Conservation (phyloP, 345 rosid species). For the Salix koriyanagi region DNA sequence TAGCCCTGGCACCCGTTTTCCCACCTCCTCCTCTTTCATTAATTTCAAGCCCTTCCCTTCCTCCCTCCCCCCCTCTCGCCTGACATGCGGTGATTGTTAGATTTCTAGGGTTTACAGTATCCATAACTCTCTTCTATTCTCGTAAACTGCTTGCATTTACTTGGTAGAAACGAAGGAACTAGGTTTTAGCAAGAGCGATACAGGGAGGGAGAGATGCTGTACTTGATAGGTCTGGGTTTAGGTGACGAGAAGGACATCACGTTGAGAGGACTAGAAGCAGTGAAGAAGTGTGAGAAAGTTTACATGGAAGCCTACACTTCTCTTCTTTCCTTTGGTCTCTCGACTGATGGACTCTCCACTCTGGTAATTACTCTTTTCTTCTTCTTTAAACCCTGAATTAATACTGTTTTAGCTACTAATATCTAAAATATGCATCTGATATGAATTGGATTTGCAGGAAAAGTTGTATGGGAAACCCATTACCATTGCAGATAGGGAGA, state of each 20-base stretch:
- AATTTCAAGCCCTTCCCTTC: no score
- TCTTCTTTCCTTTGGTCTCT: constrained; percentile 82
- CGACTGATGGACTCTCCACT: constrained; percentile 62
- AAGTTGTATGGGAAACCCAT: constrained; percentile 62
- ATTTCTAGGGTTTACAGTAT: no score
- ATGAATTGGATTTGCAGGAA: constrained; percentile 36
- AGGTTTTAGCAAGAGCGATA: constrained; percentile 9
- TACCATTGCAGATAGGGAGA: constrained; percentile 77
- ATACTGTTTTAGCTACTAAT: background rate
- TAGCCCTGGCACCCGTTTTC: no score
- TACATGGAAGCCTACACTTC: constrained; percentile 95
- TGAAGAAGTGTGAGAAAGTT: constrained; percentile 65
- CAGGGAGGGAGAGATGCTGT: constrained; percentile 46
- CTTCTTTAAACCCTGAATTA: background rate
- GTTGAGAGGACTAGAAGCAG: constrained; percentile 72
- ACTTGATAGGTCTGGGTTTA: constrained; percentile 75
- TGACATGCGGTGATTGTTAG: no score
- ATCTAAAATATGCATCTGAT: background rate
- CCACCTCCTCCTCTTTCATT: no score
- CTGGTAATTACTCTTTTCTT: constrained; percentile 34
- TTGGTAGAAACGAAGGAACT: background rate
- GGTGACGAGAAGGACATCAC: constrained; percentile 86
- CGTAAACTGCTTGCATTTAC: background rate
- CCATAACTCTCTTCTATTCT: no score
- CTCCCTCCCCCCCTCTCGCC: no score